These are phyloP conservation scores for Kodamaea lidongshanica DNA, from an alignment of 805 yeast species.

Conservation along the genomic window DNA sequence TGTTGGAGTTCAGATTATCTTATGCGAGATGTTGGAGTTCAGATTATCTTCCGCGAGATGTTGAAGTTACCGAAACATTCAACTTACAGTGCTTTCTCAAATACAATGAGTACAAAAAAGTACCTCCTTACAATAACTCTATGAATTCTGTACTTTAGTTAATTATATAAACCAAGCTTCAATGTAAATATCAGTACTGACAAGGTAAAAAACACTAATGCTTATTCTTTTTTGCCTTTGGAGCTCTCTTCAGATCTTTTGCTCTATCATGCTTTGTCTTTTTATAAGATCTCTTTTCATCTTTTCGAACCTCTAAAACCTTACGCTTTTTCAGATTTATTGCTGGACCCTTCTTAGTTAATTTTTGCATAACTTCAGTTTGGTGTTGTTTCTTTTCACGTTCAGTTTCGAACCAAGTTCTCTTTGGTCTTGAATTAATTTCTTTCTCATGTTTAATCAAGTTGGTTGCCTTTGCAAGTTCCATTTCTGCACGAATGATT, in stretches of 20 bases:
- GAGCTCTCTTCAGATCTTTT: conserved; percentile 39
- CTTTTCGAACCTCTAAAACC: conserved; percentile 53
- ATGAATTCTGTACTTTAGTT: not conserved
- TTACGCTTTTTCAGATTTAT: conserved; percentile 68
- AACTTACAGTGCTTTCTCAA: no score
- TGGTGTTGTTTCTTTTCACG: conserved; percentile 44
- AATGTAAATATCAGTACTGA: no score
- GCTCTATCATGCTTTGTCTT: conserved; percentile 73
- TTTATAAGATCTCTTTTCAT: conserved; percentile 57
- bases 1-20: no score
- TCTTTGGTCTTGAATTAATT: conserved; percentile 81
- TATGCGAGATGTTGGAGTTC: no score
- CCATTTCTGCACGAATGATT: conserved; percentile 83
- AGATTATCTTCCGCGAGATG: no score
- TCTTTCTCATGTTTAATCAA: conserved; percentile 73
- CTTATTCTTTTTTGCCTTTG: conserved; percentile 9
- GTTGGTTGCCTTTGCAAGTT: conserved; percentile 79
- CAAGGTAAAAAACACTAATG: no score
- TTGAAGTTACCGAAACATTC: no score
- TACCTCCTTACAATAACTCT: not conserved
- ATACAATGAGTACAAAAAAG: not conserved
- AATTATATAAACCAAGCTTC: not conserved
- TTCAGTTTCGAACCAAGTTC: conserved; percentile 90
- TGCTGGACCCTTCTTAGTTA: conserved; percentile 47
- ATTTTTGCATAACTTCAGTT: conserved; percentile 30